phyloP scores from a whole-genome alignment of 768 basidiomycete genomes.

The Pisolithus albus region DNA sequence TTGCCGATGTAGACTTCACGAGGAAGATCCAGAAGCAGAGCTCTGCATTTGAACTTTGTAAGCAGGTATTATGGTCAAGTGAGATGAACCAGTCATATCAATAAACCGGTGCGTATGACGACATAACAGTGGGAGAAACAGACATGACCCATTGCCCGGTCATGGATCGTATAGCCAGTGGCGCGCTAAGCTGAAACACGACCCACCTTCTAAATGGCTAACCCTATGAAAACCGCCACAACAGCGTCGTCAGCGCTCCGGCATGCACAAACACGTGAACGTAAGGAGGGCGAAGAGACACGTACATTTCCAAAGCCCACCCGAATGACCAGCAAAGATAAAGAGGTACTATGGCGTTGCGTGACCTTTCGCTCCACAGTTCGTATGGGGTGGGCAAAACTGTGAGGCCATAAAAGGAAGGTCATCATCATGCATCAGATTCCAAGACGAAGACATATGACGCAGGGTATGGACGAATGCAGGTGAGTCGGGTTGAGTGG shows the following conservation, averaged over 20 bases:
- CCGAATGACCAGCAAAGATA: constrained; percentile 55
- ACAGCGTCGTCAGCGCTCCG: neutral
- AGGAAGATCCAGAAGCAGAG: constrained; percentile 87
- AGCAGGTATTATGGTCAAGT: too few relatives aligned
- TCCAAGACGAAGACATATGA: neutral
- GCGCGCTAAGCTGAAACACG: neutral
- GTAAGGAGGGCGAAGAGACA: neutral
- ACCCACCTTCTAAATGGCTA: constrained; percentile 69
- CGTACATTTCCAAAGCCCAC: constrained; percentile 76
- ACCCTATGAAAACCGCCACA: constrained; percentile 40
- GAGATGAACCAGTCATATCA: too few relatives aligned
- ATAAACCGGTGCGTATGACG: neutral
- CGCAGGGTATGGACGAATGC: neutral
- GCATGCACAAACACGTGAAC: neutral
- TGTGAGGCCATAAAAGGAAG: constrained; percentile 16
- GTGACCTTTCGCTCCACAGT: constrained; percentile 45
- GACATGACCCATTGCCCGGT: too few relatives aligned
- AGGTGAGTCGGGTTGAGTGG: constrained; percentile 1
- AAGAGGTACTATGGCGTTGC: constrained; percentile 55
- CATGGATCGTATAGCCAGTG: neutral
- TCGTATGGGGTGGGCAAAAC: constrained; percentile 61
- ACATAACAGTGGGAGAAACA: neutral
- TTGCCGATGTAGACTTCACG: constrained; percentile 51
- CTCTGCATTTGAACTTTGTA: constrained; percentile 36
- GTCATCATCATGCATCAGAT: neutral